A percentile compares a stretch with the other conserved stretches of the same genome.
These are phyloP conservation scores for Blepharisma japonicum DNA, from an alignment of 73 alveolate genomes.

Conservation along the genomic window DNA sequence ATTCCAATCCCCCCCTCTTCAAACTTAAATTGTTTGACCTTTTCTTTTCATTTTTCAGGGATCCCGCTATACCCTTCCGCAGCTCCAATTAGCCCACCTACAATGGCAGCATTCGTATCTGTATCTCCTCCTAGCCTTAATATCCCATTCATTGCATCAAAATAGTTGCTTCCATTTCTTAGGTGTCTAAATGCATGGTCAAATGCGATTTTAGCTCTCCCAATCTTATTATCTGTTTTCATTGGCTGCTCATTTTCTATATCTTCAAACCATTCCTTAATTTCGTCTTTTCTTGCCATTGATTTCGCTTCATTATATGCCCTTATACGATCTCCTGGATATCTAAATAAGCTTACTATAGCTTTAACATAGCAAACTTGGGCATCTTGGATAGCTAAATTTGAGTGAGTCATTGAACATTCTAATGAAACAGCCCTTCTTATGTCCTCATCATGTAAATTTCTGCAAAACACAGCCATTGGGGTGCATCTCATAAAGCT, in stretches of 20 bases:
- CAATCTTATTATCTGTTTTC: slow-evolving; percentile 18
- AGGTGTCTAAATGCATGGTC: slow-evolving; percentile 12
- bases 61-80: slow-evolving; percentile 54
- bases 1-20: not conserved
- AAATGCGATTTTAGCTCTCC: slow-evolving; percentile 49
- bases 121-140: slow-evolving; percentile 74
- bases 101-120: slow-evolving; percentile 85
- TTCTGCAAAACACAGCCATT: slow-evolving; percentile 45
- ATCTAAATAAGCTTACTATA: slow-evolving; percentile 14
- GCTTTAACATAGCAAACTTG: slow-evolving; percentile 31
- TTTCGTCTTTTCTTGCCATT: not conserved
- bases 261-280: slow-evolving; percentile 14
- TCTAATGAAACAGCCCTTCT: slow-evolving; percentile 34
- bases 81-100: slow-evolving; percentile 78
- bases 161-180: slow-evolving; percentile 25
- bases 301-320: slow-evolving; percentile 9
- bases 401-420: slow-evolving; percentile 42
- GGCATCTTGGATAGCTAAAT: slow-evolving; percentile 28
- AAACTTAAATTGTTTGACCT: not conserved
- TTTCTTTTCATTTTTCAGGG: slow-evolving; percentile 27
- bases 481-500: slow-evolving; percentile 57
- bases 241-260: not conserved
- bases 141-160: slow-evolving; percentile 44
- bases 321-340: slow-evolving; percentile 14
- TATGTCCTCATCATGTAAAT: slow-evolving; percentile 30